Conservation (phyloP, 2,329 filamentous ascomycete genomes). For the Diaporthe sp. region DNA sequence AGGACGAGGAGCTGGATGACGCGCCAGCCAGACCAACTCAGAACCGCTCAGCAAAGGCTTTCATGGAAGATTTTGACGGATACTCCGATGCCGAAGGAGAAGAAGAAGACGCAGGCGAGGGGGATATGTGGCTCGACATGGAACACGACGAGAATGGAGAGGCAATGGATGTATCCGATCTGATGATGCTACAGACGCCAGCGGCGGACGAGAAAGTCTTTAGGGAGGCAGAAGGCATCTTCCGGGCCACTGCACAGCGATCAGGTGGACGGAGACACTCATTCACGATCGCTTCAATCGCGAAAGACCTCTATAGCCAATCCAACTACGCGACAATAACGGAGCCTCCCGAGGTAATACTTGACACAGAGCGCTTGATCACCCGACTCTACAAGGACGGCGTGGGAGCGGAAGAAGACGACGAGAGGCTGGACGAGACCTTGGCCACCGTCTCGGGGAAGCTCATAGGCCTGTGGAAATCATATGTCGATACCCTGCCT, state of each 20-base stretch:
- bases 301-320: slow-evolving; percentile 76
- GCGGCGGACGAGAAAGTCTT: slow-evolving; percentile 66
- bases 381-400: slow-evolving; percentile 74
- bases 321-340: slow-evolving; percentile 70
- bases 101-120: slow-evolving; percentile 55
- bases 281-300: slow-evolving; percentile 77
- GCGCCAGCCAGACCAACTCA: slow-evolving; percentile 42
- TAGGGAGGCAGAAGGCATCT: slow-evolving; percentile 69
- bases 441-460: slow-evolving; percentile 67
- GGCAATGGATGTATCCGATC: slow-evolving; percentile 61
- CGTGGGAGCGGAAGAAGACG: slow-evolving; percentile 68
- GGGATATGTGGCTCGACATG: slow-evolving; percentile 66
- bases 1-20: slow-evolving; percentile 54
- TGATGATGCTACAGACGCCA: slow-evolving; percentile 69
- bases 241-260: slow-evolving; percentile 65
- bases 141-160: slow-evolving; percentile 56
- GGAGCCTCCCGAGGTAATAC: slow-evolving; percentile 79
- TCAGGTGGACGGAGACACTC: slow-evolving; percentile 60
- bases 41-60: slow-evolving; percentile 49
- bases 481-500: slow-evolving; percentile 63
- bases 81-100: slow-evolving; percentile 40
- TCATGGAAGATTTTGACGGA: slow-evolving; percentile 46
- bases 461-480: slow-evolving; percentile 69
- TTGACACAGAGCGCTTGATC: slow-evolving; percentile 81
- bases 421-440: slow-evolving; percentile 68